Evolutionary conservation across 2,329 filamentous ascomycete species (phyloP), one percentile per base, ranked within the genome.

Genomic region (Chrysosphaeria jannelii): DNA sequence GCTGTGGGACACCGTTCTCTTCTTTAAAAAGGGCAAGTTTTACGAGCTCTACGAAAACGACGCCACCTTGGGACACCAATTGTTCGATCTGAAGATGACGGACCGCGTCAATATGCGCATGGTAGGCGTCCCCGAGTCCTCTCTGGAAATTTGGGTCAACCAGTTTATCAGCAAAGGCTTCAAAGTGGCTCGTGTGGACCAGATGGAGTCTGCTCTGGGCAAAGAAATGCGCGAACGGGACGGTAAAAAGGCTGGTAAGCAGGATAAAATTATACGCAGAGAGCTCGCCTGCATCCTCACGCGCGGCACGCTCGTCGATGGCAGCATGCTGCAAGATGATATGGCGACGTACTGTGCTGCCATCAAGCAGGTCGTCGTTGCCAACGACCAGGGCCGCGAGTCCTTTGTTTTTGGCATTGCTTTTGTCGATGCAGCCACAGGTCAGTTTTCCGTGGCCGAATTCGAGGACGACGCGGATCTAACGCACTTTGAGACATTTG

Each of bases 21-120:
- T 97, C 46, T 97, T 97, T 64, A 97, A 93, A 46, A 97, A 97
- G 51, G 85, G 85, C 37, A 97, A 97, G 37, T 97, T 97, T 44
- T 97, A 91, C 39, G 85, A 97, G 41, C 55, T 97, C 0, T 97
- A 93, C 38, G 85, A 97, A 41, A 90, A 91, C 29, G 85, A 97
- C 44, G 85, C 85, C 5, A 90, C 81, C 0, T 68, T 93, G 26
- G 85, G 85, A 4, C 79, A 97, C 39, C 85, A 93, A 41, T 53
- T 91, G 10, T 97, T 97, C 35, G 85, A 97, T 42, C 57, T 97
- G 27, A 97, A 97, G 47, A 67, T 97, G 39, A 97, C 85, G 0
- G 85, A 97, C 36, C 63, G 85, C 25, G 85, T 97, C 41, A 97
- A 97, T 41, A 97, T 97, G 85, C 72, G 81, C 33, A 97, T 97